Base-by-base conservation (phyloP, 805 yeast genomes). In the Ogataea neopini region DNA sequence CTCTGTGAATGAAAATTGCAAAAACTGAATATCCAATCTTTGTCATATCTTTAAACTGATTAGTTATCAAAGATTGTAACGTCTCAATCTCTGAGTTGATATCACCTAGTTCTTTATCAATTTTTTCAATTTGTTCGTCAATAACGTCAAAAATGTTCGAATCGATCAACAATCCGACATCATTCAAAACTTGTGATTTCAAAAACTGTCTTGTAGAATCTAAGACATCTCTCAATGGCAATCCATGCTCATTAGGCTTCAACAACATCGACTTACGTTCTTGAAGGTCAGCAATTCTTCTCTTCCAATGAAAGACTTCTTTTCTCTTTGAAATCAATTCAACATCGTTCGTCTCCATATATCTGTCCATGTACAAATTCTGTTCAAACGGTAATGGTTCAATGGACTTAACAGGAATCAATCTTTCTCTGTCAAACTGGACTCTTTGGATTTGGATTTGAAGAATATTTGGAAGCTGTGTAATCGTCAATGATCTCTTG, bases 391-490 rank as follows among this genome's bases (percentile, higher is more conserved):
- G 91, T 40, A 94, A 74, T 7, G 90, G 95, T 48, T 86, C 90
- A 36, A 80, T 76, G 2, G 90, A 84, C 63, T 94, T 94, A 60
- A 88, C 88, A 0, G 96, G 88, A 66, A 84, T 77, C 43, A 83
- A 75, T 11, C 77, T 68, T 45, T 74, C 84, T 38, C 90, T 75
- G 61, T 94, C 97, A 64, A 84, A 94, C 63, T 88, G 88, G 1
- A 94, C 98, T 61, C 99, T 76, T 67, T 91, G 98, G 6, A 94
- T 87, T 62, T 94, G 99, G 41, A 94, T 80, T 63, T 94, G 99
- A 41, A 94, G 66, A 43, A 94, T 79, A 5, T 83, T 82, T 0
- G 99, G 99, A 17, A 89, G 68, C 47, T 80, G 75, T 8, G 80
- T 74, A 3, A 92, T 77, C 0, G 91, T 80, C 40, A 91, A 77